Percentiles rank a stretch among this genome's conserved stretches.
Conservation (phyloP, 192 early-diverging fungal genomes). For the Diversispora epigaea region DNA sequence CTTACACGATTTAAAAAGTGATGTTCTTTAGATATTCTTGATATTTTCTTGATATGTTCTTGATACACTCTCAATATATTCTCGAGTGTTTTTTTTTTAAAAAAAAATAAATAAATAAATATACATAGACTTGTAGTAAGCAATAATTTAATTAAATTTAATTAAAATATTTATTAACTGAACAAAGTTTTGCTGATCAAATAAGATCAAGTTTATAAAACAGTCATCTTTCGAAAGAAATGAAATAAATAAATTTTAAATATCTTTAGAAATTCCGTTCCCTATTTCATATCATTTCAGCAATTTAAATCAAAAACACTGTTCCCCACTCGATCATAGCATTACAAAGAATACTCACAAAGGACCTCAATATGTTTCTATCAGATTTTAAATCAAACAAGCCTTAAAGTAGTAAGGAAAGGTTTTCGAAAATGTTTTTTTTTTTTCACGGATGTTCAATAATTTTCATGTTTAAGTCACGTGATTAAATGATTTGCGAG, state of each 20-base stretch:
- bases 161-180: background rate
- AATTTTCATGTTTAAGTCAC: too few species aligned
- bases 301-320: background rate
- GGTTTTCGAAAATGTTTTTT: too few species aligned
- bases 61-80: too few species aligned
- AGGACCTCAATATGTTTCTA: background rate
- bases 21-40: too few species aligned
- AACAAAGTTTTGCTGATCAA: slow-evolving; percentile 6
- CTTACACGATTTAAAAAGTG: too few species aligned
- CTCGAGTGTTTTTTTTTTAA: too few species aligned
- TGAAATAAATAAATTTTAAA: background rate
- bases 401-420: background rate
- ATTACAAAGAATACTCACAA: slow-evolving; percentile 4
- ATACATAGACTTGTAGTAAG: background rate
- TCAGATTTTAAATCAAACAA: background rate
- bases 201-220: slow-evolving; percentile 27
- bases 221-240: slow-evolving; percentile 2
- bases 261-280: background rate
- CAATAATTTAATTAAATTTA: background rate
- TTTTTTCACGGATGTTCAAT: too few species aligned
- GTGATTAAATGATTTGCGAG: too few species aligned
- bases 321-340: background rate
- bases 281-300: background rate
- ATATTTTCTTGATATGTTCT: too few species aligned
- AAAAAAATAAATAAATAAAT: too few species aligned